These are phyloP conservation scores for Hanseniaspora occidentalis DNA, from an alignment of 805 yeast genomes.

Conservation along the genomic window DNA sequence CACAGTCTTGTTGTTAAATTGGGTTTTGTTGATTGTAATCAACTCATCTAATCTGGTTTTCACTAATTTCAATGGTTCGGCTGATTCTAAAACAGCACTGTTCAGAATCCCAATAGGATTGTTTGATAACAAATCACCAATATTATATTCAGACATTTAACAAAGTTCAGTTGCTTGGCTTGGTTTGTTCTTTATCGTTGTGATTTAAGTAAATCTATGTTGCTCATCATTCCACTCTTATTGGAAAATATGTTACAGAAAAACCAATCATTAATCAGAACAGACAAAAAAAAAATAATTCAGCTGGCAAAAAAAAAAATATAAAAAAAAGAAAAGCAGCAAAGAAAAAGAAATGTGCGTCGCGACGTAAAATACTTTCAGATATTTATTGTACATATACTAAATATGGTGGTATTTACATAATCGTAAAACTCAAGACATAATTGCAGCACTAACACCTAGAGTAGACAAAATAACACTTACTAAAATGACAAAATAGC, in stretches of 20 bases:
- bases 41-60: slow-evolving; percentile 50
- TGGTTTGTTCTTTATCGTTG: background rate
- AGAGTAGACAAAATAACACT: slow-evolving; percentile 37
- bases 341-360: no score
- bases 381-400: background rate
- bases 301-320: background rate
- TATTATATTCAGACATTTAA: background rate
- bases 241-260: background rate
- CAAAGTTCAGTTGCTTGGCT: background rate
- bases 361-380: no score
- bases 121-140: slow-evolving; percentile 10
- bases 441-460: slow-evolving; percentile 48
- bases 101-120: slow-evolving; percentile 13
- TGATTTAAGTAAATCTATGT: no score
- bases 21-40: slow-evolving; percentile 25
- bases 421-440: slow-evolving; percentile 8
- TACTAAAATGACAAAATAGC: slow-evolving; percentile 32
- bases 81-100: slow-evolving; percentile 7
- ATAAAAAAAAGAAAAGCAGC: slow-evolving; percentile 4
- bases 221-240: no score
- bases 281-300: background rate
- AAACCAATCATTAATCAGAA: background rate
- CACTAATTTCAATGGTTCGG: slow-evolving; percentile 20
- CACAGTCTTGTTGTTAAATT: slow-evolving; percentile 32
- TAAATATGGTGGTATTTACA: background rate